Percentiles rank a stretch among this genome's conserved stretches.
Conservation (phyloP, 2,329 filamentous ascomycete species). For the Gaeumannomyces sp. region DNA sequence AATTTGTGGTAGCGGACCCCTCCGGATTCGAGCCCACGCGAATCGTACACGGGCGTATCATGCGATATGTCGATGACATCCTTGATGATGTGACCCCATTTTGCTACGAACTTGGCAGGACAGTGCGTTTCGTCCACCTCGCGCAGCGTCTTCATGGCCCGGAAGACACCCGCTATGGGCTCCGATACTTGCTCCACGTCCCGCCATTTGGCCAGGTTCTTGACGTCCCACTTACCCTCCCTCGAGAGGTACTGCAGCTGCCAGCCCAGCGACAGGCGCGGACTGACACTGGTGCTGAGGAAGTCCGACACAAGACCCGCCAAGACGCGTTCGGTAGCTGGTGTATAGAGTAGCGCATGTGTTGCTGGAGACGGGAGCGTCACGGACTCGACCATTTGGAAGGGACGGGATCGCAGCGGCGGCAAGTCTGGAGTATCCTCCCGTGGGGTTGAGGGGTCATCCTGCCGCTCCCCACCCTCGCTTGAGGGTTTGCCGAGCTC, state of each 20-base stretch:
- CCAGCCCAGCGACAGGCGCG: conserved; percentile 77
- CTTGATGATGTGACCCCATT: conserved; percentile 61
- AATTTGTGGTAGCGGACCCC: conserved; percentile 77
- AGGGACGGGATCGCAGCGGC: conserved; percentile 40
- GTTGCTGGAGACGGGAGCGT: conserved; percentile 72
- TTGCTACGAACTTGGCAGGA: conserved; percentile 62
- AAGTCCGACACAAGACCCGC: conserved; percentile 81
- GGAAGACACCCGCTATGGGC: conserved; percentile 72
- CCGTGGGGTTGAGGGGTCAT: conserved; percentile 40
- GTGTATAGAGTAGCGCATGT: conserved; percentile 79
- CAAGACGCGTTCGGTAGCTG: conserved; percentile 66
- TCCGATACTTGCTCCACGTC: conserved; percentile 70
- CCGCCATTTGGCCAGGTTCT: conserved; percentile 90
- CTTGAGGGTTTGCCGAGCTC: conserved; percentile 32
- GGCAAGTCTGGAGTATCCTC: conserved; percentile 37
- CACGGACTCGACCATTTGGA: conserved; percentile 56
- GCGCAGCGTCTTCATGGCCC: conserved; percentile 86
- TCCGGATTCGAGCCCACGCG: conserved; percentile 58
- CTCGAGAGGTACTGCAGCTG: conserved; percentile 83
- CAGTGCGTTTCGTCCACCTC: conserved; percentile 82
- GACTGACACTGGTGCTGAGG: conserved; percentile 65
- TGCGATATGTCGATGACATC: conserved; percentile 88
- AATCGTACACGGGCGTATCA: conserved; percentile 84
- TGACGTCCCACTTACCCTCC: conserved; percentile 96
- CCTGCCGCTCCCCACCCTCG: conserved; percentile 33